Percentiles rank a stretch among this genome's conserved stretches.
phyloP scores from a whole-genome alignment of 352 stramenopile genomes.

The Pythium dissimile region DNA sequence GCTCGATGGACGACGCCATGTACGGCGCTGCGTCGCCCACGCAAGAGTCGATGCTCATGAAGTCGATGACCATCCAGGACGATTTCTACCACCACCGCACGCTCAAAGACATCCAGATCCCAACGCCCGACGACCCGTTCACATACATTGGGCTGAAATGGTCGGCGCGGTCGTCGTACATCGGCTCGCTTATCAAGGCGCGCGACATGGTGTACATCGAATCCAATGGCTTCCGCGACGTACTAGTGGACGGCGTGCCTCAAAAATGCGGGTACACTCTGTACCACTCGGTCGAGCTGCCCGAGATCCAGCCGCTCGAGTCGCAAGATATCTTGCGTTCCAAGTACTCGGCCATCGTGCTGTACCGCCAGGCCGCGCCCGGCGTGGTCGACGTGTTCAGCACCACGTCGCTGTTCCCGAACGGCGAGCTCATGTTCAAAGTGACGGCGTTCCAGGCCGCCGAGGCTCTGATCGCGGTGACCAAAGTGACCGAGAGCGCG shows the following conservation, averaged over 20 bases:
- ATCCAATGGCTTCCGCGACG: conserved; percentile 22
- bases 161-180: not conserved
- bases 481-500: conserved; percentile 15
- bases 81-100: conserved; percentile 21
- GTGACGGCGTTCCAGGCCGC: not conserved
- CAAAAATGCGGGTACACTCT: conserved; percentile 32
- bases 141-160: conserved; percentile 18
- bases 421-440: not conserved
- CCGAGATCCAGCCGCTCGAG: conserved; percentile 25
- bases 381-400: not conserved
- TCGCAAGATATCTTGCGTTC: conserved; percentile 27
- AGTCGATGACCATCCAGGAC: conserved; percentile 21
- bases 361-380: not conserved
- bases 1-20: conserved; percentile 60
- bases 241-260: not conserved
- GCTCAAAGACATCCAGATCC: conserved; percentile 33
- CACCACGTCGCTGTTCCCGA: not conserved
- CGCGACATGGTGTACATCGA: conserved; percentile 51
- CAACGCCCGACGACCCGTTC: conserved; percentile 26
- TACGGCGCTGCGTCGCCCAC: conserved; percentile 39
- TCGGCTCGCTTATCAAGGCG: conserved; percentile 21
- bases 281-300: conserved; percentile 33
- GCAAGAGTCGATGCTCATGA: conserved; percentile 29
- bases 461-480: conserved; percentile 13
- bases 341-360: conserved; percentile 23